Evolutionary conservation across 2,329 filamentous ascomycete species (phyloP), one percentile per base, ranked within the genome.

Genomic region (Monosporascus sp.): DNA sequence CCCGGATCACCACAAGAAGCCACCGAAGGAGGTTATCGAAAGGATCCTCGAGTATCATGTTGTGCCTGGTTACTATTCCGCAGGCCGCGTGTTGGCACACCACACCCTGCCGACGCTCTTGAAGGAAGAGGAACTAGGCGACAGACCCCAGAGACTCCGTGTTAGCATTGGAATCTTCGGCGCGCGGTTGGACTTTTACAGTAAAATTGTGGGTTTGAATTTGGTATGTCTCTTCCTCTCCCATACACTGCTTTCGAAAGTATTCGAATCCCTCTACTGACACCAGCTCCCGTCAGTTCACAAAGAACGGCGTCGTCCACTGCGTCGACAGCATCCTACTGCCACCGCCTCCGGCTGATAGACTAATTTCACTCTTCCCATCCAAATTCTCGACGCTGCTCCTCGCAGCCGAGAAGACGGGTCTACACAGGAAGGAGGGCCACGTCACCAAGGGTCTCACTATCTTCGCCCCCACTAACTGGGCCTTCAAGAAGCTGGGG

Each of bases 241-340:
- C 26, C 45, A 9, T 20, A 9, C 37, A 17, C 19, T 37, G 37
- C 22, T 24, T 4, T 11, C 20, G 31, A 14, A 35, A 35, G 5
- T 5, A 11, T 14, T 2, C 9, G 31, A 14, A 14, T 35, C 31
- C 4, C 31, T 35, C 11, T 35, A 37, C 52, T 58, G 55, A 53
- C 44, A 47, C 22, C 20, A 45, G 37, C 17, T 35, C 5, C 19
- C 43, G 5, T 52, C 45, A 87, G 85, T 78, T 81, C 65, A 87
- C 84, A 41, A 86, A 82, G 56, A 96, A 96, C 65, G 91, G 92
- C 43, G 77, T 94, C 40, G 82, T 95, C 59, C 91, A 96, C 70
- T 87, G 81, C 45, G 73, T 96, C 51, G 83, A 91, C 72, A 78
- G 76, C 56, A 75, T 94, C 52, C 78, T 96, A n/a, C 64, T 93